These are phyloP conservation scores for Saturnispora quitensis DNA, from an alignment of 805 yeast genomes.

Conservation along the genomic window DNA sequence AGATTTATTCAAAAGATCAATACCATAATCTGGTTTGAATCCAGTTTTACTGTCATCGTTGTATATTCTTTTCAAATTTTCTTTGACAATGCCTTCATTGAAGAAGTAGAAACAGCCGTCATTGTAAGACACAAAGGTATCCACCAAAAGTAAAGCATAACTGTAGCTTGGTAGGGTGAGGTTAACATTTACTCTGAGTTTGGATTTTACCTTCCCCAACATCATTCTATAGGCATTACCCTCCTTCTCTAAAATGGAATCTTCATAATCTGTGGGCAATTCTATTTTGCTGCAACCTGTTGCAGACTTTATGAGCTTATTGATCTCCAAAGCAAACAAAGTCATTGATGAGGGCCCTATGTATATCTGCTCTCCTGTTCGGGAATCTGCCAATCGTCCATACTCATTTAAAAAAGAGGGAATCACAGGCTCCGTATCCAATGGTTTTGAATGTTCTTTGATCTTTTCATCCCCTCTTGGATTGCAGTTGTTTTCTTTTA, in stretches of 20 bases:
- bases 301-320: constrained; percentile 30
- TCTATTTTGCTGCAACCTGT: constrained; percentile 3
- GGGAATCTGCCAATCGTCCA: constrained; percentile 62
- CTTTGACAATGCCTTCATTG: constrained; percentile 71
- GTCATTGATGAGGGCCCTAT: constrained; percentile 84
- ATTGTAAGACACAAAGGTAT: constrained; percentile 67
- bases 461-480: neutral
- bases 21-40: constrained; percentile 25
- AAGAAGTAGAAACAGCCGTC: constrained; percentile 82
- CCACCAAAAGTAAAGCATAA: constrained; percentile 65
- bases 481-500: neutral
- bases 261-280: constrained; percentile 17
- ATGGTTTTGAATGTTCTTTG: neutral
- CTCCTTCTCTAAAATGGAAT: constrained; percentile 60
- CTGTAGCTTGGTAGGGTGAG: constrained; percentile 69
- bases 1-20: constrained; percentile 18
- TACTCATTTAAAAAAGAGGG: constrained; percentile 65
- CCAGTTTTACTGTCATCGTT: constrained; percentile 32
- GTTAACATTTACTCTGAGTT: constrained; percentile 61
- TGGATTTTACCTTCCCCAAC: constrained; percentile 55
- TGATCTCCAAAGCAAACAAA: constrained; percentile 67
- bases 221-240: constrained; percentile 70
- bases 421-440: constrained; percentile 40
- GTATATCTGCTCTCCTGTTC: constrained; percentile 67
- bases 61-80: constrained; percentile 54